Base-by-base conservation (phyloP, 192 early-diverging fungal species). In the Gonapodya prolifera region DNA sequence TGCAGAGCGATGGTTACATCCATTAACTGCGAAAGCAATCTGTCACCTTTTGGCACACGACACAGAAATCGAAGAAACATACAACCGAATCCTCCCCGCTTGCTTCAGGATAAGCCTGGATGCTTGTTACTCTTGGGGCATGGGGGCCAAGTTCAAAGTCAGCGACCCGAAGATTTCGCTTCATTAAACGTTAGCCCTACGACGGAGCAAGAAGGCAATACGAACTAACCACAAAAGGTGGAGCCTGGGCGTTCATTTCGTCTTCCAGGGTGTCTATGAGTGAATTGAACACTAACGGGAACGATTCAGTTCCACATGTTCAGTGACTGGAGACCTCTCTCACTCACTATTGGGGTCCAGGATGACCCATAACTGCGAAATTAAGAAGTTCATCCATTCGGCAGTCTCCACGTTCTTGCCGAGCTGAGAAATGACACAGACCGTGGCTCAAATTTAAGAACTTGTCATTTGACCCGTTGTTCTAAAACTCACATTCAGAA, bases 31-130 rank as follows among this genome's bases (percentile, higher is more conserved):
- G 31, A 29, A 32, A 30, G 2, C 18, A 8, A 30, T 30, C 31
- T 2, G 31, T 2, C 71, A 73, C 71, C 13, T 32, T 30, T 32
- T 69, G 45, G 45, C 8, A 69, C 13, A n/a, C 45, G 45, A 16
- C 45, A n/a, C n/a, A n/a, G 45, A 23, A 61, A 61, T 16, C 45
- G 45, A 61, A 16, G 45, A 61, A 61, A 73, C 71, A 2, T 32
- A 73, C 71, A 8, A 73, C 32, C 18, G 71, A 73, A 32, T 73
- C 71, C 29, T 73, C 71, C 31, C 71, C 71, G 31, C 71, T 73
- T 32, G 71, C 71, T 32, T 73, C 28, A 2, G 71, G 71, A 32
- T 30, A 73, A 30, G 32, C 71, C 31, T 73, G 71, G 8, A 73
- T 73, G 28, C 28, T 30, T 8, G 71, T 73, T 2, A 73, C 29